Base-by-base conservation (phyloP, 73 alveolate genomes). In the Paramecium biaurelia region DNA sequence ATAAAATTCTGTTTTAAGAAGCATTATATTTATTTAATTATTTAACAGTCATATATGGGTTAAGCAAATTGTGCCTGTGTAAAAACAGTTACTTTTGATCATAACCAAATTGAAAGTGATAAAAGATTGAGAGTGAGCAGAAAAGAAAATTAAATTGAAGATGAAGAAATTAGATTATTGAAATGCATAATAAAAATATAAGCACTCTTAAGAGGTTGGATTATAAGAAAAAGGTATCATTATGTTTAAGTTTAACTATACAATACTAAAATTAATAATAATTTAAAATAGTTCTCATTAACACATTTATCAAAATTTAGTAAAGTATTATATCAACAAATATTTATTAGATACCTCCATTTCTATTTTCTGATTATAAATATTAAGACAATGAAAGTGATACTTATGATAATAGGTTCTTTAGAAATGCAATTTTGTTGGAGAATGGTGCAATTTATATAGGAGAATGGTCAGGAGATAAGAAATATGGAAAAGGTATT, bases 401-500 rank as follows among this genome's bases (percentile, higher is more conserved):
- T 28, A 35, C 32, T 23, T 88, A 24, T 88, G 86, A 88, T 23
- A 43, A 76, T 67, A 53, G 93, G 10, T 88, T 20, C 58, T 88
- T 88, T 68, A 74, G 95, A 47, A 92, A 92, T 85, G 87, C 92
- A 24, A 88, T 76, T 5, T 79, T 82, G 10, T 72, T 92, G 21
- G 92, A 92, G 30, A 82, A 92, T 76, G 92, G 95, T 18, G 95
- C 89, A 1, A 92, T 76, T 21, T 92, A 92, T 57, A 92, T 85
- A 35, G 95, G 95, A 79, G 92, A 92, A 58, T 76, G 95, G 95
- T 57, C 86, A 3, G 41, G 35, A 4, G 88, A 76, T 12, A 57
- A 76, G 20, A 88, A 95, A n/a, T 95, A 82, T 85, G 97, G 98
- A 2, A 68, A 76, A 45, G 98, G 98, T 0, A 86, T 58, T 20